phyloP scores from a whole-genome alignment of 2,329 filamentous ascomycete species.

The Sporothrix globosa region DNA sequence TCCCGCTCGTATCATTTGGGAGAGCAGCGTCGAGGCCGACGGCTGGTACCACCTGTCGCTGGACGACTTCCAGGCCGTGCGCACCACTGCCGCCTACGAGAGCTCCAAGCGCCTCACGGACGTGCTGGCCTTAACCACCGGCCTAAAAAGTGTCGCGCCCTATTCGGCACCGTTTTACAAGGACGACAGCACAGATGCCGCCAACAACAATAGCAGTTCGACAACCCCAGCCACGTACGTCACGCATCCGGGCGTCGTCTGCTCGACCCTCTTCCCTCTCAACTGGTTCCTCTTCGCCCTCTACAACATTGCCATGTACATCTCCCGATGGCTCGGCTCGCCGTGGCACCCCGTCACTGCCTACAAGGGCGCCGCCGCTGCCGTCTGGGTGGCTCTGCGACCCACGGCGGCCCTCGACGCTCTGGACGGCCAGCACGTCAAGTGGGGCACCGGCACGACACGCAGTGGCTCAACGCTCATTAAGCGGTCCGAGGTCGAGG shows the following conservation, averaged over 20 bases:
- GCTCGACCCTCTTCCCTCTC: conserved; percentile 78
- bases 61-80: conserved; percentile 76
- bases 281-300: conserved; percentile 68
- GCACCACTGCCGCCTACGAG: conserved; percentile 72
- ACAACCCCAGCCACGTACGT: conserved; percentile 66
- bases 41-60: conserved; percentile 56
- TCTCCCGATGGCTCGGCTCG: conserved; percentile 78
- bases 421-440: conserved; percentile 59
- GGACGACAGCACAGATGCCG: conserved; percentile 34
- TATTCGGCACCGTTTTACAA: conserved; percentile 58
- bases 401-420: conserved; percentile 64
- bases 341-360: conserved; percentile 82
- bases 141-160: conserved; percentile 64
- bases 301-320: conserved; percentile 69
- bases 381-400: conserved; percentile 77
- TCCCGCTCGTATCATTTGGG: conserved; percentile 78
- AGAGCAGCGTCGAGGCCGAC: conserved; percentile 75
- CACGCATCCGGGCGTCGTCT: conserved; percentile 83
- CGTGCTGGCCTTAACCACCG: conserved; percentile 72
- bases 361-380: conserved; percentile 75
- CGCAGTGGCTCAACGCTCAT: conserved; percentile 60
- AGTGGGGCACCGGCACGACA: conserved; percentile 82
- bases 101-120: conserved; percentile 86
- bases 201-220: conserved; percentile 36
- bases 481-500: conserved; percentile 79